Percentiles rank a stretch among this genome's conserved stretches.
These are phyloP conservation scores for Cercospora berteroae DNA, from an alignment of 2,329 filamentous ascomycete genomes.

Conservation along the genomic window DNA sequence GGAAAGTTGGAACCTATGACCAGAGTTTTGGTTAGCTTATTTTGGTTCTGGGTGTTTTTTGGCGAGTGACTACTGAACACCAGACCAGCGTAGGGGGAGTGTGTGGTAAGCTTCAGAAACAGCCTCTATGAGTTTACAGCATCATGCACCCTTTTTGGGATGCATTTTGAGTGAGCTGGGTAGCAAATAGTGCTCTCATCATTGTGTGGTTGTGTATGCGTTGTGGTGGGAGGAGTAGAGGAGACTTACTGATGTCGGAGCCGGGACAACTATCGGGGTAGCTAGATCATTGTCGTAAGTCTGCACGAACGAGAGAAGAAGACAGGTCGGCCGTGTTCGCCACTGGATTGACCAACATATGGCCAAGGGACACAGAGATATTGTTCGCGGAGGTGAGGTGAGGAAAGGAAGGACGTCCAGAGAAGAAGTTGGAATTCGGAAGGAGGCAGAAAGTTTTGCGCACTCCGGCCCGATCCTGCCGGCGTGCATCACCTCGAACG, in stretches of 20 bases:
- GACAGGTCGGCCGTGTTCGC: neutral
- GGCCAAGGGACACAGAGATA: neutral
- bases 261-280: no score
- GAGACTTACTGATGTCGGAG: neutral
- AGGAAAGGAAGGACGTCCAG: neutral
- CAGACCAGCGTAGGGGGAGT: neutral
- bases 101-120: neutral
- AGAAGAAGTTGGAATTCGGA: neutral
- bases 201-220: neutral
- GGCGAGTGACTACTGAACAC: neutral
- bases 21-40: neutral
- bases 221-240: neutral
- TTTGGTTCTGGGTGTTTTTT: neutral
- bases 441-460: neutral
- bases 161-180: conserved; percentile 17
- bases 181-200: conserved; percentile 18
- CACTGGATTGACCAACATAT: neutral
- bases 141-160: conserved; percentile 2
- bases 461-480: neutral
- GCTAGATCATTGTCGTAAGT: neutral
- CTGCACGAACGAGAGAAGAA: neutral
- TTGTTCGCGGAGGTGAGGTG: neutral
- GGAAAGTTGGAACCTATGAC: neutral
- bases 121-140: conserved; percentile 16
- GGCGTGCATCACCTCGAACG: neutral